Base-by-base conservation (phyloP, 441 rosid genomes). In the Aquilaria agallochum region DNA sequence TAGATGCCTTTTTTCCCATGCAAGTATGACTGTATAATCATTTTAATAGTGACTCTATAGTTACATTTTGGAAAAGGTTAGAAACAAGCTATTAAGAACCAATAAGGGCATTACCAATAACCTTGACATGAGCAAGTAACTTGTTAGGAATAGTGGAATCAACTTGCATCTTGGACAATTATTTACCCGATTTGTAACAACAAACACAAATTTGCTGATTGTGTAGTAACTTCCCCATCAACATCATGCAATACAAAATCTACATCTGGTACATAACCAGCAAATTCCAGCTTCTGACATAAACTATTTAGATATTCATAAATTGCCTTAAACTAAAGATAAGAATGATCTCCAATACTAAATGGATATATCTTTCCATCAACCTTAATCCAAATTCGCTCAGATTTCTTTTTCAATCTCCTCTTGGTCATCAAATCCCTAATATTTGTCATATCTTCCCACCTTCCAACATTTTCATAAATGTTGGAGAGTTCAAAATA, bases 361-460 rank as follows among this genome's bases (percentile, higher is more conserved):
- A 84, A 81, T 57, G 68, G 70, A 72, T 79, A 64, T 20, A 70
- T 71, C 55, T 53, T 68, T 66, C 71, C 59, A 12, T 66, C 69
- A 71, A 79, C 85, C 66, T 84, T 87, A 50, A 78, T 67, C 80
- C 76, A 79, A 51, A 82, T 78, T 70, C 75, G 78, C 60, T 83
- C 83, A 2, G 85, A 82, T 30, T 74, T 45, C 50, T 79, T 84
- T 70, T 80, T 78, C 59, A 82, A 52, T 32, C 72, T 76, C 62
- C 76, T 64, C 51, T 69, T 61, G 48, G 78, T 74, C 79, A 81
- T 79, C 65, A 74, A 56, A 69, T 69, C 68, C 66, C 90, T 68
- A 53, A 72, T 68, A 50, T 69, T 69, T 36, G 80, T 78, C 67
- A 80, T 71, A 15, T 79, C 83, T 20, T 69, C 71, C 83, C 81